phyloP scores from a whole-genome alignment of 1,284 basidiomycete species.

The Apiotrichum sp. region DNA sequence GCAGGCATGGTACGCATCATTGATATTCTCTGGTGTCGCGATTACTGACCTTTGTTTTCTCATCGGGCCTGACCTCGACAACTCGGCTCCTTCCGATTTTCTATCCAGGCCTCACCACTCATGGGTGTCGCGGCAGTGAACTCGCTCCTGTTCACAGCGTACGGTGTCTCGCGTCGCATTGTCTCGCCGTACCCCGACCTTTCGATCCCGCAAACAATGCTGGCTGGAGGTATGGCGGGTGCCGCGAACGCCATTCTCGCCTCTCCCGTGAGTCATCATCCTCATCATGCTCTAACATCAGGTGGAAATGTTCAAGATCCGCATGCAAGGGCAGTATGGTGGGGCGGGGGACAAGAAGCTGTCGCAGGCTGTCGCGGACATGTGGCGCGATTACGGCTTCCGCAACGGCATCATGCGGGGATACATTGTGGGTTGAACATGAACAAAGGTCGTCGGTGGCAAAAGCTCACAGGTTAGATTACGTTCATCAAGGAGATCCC shows the following conservation, averaged over 20 bases:
- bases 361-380: constrained; percentile 63
- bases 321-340: constrained; percentile 75
- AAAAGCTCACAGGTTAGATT: constrained; percentile 52
- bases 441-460: too few relatives aligned
- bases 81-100: too few relatives aligned
- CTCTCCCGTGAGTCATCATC: constrained; percentile 60
- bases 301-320: constrained; percentile 60
- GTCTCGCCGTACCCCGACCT: constrained; percentile 82
- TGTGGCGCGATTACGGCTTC: constrained; percentile 81
- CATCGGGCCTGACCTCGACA: neutral
- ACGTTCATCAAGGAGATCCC: constrained; percentile 89
- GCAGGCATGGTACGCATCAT: constrained; percentile 11
- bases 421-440: constrained; percentile 65
- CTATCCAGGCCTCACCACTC: constrained; percentile 65
- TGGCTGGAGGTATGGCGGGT: constrained; percentile 85
- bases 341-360: constrained; percentile 68
- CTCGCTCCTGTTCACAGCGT: constrained; percentile 87
- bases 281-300: constrained; percentile 3
- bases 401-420: constrained; percentile 87
- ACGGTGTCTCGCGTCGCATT: constrained; percentile 70
- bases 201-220: constrained; percentile 68
- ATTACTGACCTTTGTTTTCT: neutral
- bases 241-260: constrained; percentile 81
- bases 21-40: too few relatives aligned
- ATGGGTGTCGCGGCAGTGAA: constrained; percentile 95